These are phyloP conservation scores for Lojkania enalia DNA, from an alignment of 2,329 filamentous ascomycete genomes.

Conservation along the genomic window DNA sequence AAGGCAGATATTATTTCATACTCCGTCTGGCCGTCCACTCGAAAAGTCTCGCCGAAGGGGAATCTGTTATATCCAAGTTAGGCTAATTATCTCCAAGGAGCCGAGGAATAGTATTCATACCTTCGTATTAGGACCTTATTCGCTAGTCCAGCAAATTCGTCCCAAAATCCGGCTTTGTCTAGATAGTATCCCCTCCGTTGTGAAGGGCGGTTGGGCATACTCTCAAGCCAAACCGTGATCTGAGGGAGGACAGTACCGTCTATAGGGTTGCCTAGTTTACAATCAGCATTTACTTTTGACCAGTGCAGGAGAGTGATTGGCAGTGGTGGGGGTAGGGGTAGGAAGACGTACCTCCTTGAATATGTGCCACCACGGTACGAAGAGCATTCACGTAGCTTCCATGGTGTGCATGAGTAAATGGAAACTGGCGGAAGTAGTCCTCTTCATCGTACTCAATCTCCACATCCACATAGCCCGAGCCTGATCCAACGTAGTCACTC, in stretches of 20 bases:
- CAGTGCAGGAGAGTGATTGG: no score
- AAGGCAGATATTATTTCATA: conserved; percentile 32
- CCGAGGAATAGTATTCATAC: conserved; percentile 24
- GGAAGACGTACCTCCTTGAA: conserved; percentile 28
- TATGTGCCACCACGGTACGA: conserved; percentile 27
- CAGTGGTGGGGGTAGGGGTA: no score
- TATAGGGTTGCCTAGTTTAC: conserved; percentile 23
- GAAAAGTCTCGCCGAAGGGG: conserved; percentile 33
- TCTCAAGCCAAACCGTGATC: conserved; percentile 33
- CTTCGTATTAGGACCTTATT: conserved; percentile 32
- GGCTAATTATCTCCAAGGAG: not conserved
- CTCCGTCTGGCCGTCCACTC: conserved; percentile 23
- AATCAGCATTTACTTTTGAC: no score
- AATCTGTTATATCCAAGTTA: conserved; percentile 17
- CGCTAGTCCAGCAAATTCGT: conserved; percentile 35
- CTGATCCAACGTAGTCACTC: conserved; percentile 17
- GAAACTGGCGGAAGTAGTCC: conserved; percentile 38
- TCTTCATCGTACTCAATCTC: conserved; percentile 28
- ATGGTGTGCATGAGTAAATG: conserved; percentile 21
- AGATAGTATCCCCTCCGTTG: conserved; percentile 29
- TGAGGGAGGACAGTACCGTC: conserved; percentile 29
- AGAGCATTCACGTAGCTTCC: conserved; percentile 24
- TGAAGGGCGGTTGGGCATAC: conserved; percentile 26
- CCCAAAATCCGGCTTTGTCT: conserved; percentile 38
- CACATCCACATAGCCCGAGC: conserved; percentile 14